Evolutionary conservation across 768 basidiomycete species (phyloP).

Genomic region (Hygrophoropsis aurantiaca): DNA sequence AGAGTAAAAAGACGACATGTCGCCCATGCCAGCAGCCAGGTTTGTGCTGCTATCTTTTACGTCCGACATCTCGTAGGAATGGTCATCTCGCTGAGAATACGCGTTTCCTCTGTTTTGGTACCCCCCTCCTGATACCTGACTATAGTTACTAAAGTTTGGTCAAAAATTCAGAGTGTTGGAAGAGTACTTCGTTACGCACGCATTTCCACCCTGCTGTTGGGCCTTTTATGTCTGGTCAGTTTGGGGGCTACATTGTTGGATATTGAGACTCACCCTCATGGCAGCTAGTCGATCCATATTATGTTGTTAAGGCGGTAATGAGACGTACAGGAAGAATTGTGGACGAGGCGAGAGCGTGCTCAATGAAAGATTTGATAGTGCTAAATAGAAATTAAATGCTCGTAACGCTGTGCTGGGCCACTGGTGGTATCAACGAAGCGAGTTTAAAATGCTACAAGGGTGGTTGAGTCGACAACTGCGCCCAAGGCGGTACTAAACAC

Average conservation of each 20-base stretch:
- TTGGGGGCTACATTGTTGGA: background rate
- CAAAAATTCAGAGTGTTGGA: constrained; percentile 4
- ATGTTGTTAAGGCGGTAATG: constrained; percentile 53
- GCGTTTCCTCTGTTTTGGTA: constrained; percentile 49
- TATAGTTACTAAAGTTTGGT: constrained; percentile 21
- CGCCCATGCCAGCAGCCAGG: constrained; percentile 32
- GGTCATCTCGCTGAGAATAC: constrained; percentile 63
- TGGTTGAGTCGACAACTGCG: background rate
- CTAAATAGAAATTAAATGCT: background rate
- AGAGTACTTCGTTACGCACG: constrained; percentile 41
- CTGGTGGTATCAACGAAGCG: background rate
- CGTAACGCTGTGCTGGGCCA: background rate
- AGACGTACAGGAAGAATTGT: constrained; percentile 14
- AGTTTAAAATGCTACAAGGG: background rate
- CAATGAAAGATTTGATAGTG: background rate
- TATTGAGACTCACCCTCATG: constrained; percentile 59
- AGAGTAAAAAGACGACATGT: constrained; percentile 33
- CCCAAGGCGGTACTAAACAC: background rate
- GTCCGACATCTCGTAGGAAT: constrained; percentile 69
- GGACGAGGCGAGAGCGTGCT: constrained; percentile 9
- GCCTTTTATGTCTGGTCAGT: constrained; percentile 42
- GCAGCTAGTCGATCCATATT: constrained; percentile 85
- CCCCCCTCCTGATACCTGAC: constrained; percentile 39
- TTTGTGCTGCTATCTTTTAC: constrained; percentile 60
- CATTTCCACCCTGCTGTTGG: constrained; percentile 57